Conservation (phyloP, 1,284 basidiomycete species). For the Ceratobasidium sp. region DNA sequence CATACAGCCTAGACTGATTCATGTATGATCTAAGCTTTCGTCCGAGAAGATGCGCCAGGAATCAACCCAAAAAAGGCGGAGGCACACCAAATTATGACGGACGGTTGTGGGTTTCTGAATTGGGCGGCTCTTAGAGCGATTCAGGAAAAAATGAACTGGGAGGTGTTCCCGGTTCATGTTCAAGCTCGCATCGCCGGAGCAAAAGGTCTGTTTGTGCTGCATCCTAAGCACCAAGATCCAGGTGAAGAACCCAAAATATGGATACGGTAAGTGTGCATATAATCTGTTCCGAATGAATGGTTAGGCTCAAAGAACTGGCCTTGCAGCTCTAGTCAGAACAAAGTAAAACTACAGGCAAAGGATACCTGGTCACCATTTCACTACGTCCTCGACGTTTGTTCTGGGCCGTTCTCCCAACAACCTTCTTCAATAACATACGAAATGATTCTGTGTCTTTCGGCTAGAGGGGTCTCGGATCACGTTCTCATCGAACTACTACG, state of each 20-base stretch:
- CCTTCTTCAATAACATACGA: constrained; percentile 19
- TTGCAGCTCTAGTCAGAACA: constrained; percentile 37
- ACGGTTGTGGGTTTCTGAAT: constrained; percentile 47
- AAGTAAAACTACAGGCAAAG: constrained; percentile 34
- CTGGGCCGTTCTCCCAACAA: constrained; percentile 1
- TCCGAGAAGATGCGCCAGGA: constrained; percentile 28
- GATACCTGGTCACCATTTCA: constrained; percentile 30
- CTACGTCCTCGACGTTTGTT: constrained; percentile 13
- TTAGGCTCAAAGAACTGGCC: not conserved
- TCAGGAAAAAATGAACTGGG: constrained; percentile 30
- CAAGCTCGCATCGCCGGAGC: constrained; percentile 47
- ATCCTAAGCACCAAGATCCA: constrained; percentile 32
- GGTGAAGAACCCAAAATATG: constrained; percentile 39
- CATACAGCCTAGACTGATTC: not conserved
- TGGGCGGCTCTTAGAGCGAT: constrained; percentile 40
- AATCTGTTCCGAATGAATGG: not conserved
- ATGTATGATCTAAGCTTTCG: not conserved
- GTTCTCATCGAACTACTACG: constrained; percentile 35
- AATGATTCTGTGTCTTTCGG: constrained; percentile 43
- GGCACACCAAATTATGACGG: constrained; percentile 45
- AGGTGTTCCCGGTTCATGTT: constrained; percentile 28
- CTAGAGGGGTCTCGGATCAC: constrained; percentile 34
- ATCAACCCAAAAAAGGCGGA: not conserved
- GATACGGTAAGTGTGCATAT: constrained; percentile 39
- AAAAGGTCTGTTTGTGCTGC: constrained; percentile 47